Evolutionary conservation across 306 rosid species (phyloP).

Genomic region (Heteromeles arbutifolia): DNA sequence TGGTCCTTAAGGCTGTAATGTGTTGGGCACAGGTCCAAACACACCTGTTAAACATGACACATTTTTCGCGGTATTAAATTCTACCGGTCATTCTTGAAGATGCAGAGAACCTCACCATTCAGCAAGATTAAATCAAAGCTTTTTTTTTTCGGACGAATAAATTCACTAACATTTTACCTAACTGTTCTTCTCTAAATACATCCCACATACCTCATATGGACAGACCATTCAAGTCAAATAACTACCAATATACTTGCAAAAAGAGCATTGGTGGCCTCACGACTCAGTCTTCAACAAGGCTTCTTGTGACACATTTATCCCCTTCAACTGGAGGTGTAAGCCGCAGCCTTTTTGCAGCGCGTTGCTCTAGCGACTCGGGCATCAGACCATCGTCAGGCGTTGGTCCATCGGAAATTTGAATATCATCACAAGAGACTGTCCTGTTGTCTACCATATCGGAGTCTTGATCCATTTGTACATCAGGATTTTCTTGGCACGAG

Average conservation of each 20-base stretch:
- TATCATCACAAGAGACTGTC: conserved; percentile 16
- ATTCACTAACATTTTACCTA: neutral
- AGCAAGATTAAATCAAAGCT: neutral
- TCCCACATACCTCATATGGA: neutral
- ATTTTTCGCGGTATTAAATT: no score
- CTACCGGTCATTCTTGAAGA: no score
- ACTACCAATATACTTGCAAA: neutral
- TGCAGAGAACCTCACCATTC: no score
- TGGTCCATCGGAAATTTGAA: neutral
- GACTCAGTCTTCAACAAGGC: neutral
- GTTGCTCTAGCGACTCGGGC: conserved; percentile 35
- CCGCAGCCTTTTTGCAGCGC: conserved; percentile 45
- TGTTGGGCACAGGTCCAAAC: no score
- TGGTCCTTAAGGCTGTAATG: no score
- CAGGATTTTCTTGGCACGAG: conserved; percentile 22
- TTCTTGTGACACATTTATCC: neutral
- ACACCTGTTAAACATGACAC: no score
- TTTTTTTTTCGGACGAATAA: neutral
- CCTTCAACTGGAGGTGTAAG: conserved; percentile 16
- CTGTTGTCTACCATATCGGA: conserved; percentile 4
- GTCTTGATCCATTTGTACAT: conserved; percentile 9
- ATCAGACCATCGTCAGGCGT: conserved; percentile 10
- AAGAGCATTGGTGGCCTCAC: neutral
- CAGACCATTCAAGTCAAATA: neutral
- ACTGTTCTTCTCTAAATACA: neutral